Evolutionary conservation across 164 flowering plant genomes (phyloP), one percentile per base, ranked within the genome.

Genomic region (Euptelea pleiosperma): DNA sequence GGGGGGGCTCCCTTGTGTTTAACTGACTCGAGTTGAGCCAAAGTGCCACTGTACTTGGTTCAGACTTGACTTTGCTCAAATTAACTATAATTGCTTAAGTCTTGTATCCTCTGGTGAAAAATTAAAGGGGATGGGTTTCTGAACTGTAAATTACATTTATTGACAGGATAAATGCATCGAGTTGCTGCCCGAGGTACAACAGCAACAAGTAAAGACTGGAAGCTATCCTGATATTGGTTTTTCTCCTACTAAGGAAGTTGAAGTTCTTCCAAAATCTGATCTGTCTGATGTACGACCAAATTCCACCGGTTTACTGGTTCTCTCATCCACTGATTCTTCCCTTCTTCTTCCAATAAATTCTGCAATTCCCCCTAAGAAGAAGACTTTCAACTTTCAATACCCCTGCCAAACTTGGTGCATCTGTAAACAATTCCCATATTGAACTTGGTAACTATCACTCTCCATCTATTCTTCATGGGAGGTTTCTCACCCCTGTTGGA

Each of bases 181-280:
- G 61, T 66, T 91, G 81, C 80, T 94, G 43, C 97, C 98, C 31
- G 85, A 83, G 67, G 77, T 76, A 35, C 81, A 85, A 63, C 86
- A 66, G 58, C 83, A 74, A 55, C 78, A 82, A 57, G 19, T 85
- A 12, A 85, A 76, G 73, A 50, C 65, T 66, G 96, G 91, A 48
- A 75, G 61, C 40, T 47, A 79, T 37, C 72, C 72, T 39, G 82
- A 69, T 15, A 48, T 12, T 39, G 59, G 50, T 22, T 44, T 16
- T 50, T 37, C 49, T 43, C 53, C 71, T 56, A 47, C 49, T 10
- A 65, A 64, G 61, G 80, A 75, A 61, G 65, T 40, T 37, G 75
- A 73, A 48, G 44, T 63, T 62, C 53, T 71, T 25, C 58, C 63
- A 60, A 69, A 53, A 61, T 49, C 79, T 58, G 65, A 64, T 62